Percentiles rank a stretch among this genome's conserved stretches.
Conservation (phyloP, 2,329 filamentous ascomycete genomes). For the Ophiostoma himal-ulmi region DNA sequence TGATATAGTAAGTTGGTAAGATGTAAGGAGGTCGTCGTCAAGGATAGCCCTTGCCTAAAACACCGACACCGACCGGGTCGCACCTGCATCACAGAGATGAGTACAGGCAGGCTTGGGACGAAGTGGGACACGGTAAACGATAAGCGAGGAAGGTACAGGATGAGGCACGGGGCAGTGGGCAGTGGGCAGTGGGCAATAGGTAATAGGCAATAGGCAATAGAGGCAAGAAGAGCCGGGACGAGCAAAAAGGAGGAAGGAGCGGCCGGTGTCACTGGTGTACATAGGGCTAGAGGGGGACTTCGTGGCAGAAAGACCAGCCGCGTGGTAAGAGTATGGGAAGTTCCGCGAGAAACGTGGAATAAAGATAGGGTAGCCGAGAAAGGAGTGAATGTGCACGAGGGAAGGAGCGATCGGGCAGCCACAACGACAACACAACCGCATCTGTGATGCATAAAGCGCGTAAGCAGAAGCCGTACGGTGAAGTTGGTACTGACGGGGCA, state of each 20-base stretch:
- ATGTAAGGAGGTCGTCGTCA: neutral
- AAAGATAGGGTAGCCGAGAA: neutral
- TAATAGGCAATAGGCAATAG: neutral
- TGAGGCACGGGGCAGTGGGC: neutral
- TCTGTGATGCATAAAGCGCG: neutral
- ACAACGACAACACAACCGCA: neutral
- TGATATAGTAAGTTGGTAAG: neutral
- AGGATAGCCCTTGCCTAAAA: slow-evolving; percentile 8
- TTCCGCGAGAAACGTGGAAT: neutral
- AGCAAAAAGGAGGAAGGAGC: neutral
- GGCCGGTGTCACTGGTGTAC: neutral
- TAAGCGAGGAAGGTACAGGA: neutral
- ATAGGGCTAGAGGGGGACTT: neutral
- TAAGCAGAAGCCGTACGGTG: neutral
- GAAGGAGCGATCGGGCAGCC: neutral
- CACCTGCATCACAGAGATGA: neutral
- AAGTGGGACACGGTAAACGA: slow-evolving; percentile 1
- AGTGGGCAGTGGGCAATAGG: neutral
- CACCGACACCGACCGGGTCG: neutral
- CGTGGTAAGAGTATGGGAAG: neutral
- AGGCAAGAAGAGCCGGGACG: neutral
- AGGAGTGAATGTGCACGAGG: neutral
- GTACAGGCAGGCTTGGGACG: neutral
- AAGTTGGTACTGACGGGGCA: neutral
- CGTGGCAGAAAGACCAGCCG: neutral